Percentiles rank a stretch among this genome's conserved stretches.
Conservation (phyloP, 148 eudicot genomes). For the Amaranthus palmeri region DNA sequence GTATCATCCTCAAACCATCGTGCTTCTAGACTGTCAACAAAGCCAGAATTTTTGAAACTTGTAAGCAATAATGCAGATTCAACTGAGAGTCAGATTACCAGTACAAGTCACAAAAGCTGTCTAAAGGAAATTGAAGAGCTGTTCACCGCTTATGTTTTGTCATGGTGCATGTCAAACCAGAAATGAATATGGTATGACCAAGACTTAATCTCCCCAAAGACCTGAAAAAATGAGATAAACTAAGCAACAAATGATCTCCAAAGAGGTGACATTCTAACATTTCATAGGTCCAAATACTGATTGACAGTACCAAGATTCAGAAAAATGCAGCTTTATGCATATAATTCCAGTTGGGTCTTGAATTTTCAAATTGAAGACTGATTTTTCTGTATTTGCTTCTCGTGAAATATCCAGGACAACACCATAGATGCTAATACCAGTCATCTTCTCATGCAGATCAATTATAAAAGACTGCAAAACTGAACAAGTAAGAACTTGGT, state of each 20-base stretch:
- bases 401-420: conserved; percentile 50
- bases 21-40: conserved; percentile 64
- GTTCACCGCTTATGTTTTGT: conserved; percentile 58
- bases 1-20: conserved; percentile 68
- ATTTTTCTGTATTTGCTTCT: conserved; percentile 32
- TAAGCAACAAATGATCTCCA: conserved; percentile 12
- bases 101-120: background rate
- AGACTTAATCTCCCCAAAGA: conserved; percentile 74
- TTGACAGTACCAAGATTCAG: conserved; percentile 52
- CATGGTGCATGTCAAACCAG: conserved; percentile 69
- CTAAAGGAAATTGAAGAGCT: background rate
- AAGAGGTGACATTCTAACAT: background rate
- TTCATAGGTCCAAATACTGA: background rate
- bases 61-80: background rate
- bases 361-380: conserved; percentile 48
- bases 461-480: conserved; percentile 69
- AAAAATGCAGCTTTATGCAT: conserved; percentile 68
- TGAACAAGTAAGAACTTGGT: conserved; percentile 42
- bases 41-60: conserved; percentile 16
- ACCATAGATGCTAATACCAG: conserved; percentile 80
- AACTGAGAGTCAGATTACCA: background rate
- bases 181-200: conserved; percentile 65
- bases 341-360: conserved; percentile 76
- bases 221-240: conserved; percentile 41
- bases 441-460: conserved; percentile 92